Base-by-base conservation (phyloP, 495 filamentous ascomycete genomes). In the Annulohypoxylon maeteangense region DNA sequence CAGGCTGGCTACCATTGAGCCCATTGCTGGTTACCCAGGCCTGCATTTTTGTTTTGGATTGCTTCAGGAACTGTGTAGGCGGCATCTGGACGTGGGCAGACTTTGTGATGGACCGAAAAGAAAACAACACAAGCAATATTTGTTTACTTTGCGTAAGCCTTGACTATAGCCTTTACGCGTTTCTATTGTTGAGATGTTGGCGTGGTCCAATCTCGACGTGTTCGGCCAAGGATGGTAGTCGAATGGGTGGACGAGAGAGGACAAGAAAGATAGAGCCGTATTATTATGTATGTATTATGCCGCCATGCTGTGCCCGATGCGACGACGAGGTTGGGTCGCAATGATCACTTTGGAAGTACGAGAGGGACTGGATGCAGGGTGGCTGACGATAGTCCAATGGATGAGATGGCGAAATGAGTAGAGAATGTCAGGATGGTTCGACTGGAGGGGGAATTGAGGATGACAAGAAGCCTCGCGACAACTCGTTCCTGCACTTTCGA, bases 1-100 rank as follows among this genome's bases (percentile, higher is more conserved):
- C 50, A 34, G 72, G 65, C 56, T 78, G 75, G 51, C 63, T 62
- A 51, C 55, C 63, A 56, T 56, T 48, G 44, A 57, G 47, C 61
- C 73, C 75, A 31, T 68, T 70, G 53, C 70, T 76, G 20, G 74
- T 76, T 18, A 78, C 75, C 73, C 73, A 78, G 61, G 73, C 75
- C 58, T 78, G 75, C 75, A 78, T 78, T 42, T 74, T 78, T 10
- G 36, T 72, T 61, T 75, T 75, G 4, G 72, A 77, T 51, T 73
- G 70, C 66, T 78, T 78, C 6, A 78, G 72, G 70, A 78, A 75
- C 27, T 70, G 61, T 61, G 69, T 65, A 36, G 75, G 75, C 65
- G 74, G 75, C 75, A 78, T 78, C 67, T 76, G 74, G 70, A 62
- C 65, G 42, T 58, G 60, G 65, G 16, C 40, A 51, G 71, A 66